Conservation (phyloP, 1,284 basidiomycete species). For the Ganoderma sinense region DNA sequence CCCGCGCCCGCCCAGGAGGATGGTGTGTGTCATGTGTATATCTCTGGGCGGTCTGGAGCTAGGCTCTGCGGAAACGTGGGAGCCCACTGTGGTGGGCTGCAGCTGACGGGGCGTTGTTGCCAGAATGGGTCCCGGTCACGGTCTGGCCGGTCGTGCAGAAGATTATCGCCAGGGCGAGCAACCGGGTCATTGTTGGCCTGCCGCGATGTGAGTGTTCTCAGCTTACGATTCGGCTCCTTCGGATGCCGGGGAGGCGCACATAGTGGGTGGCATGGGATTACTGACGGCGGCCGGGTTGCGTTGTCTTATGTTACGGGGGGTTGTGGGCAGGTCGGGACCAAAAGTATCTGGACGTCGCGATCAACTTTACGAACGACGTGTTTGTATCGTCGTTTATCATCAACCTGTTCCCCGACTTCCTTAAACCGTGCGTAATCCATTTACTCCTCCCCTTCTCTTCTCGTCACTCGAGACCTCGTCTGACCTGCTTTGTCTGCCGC, state of each 20-base stretch:
- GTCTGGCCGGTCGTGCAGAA: slow-evolving; percentile 27
- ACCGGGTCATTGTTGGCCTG: slow-evolving; percentile 30
- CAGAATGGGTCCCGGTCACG: slow-evolving; percentile 24
- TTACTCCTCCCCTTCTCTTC: too few relatives aligned
- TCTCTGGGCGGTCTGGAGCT: background rate
- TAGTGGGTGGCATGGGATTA: background rate
- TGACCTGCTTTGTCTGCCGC: background rate
- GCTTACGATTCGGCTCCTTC: too few relatives aligned
- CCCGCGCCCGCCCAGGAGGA: slow-evolving; percentile 28
- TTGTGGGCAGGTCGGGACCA: slow-evolving; percentile 25
- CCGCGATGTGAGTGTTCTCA: slow-evolving; percentile 22
- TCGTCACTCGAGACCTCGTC: background rate
- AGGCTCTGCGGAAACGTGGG: background rate
- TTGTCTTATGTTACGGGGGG: background rate
- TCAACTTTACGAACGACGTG: slow-evolving; percentile 32
- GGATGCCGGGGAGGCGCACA: background rate
- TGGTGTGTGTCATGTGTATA: slow-evolving; percentile 17
- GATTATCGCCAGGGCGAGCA: slow-evolving; percentile 27
- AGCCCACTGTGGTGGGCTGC: background rate
- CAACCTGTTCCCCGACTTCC: slow-evolving; percentile 29
- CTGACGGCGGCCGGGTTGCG: background rate
- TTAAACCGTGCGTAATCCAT: slow-evolving; percentile 19
- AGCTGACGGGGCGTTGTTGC: background rate
- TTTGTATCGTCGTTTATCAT: slow-evolving; percentile 30
- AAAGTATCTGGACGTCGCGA: slow-evolving; percentile 29